These are phyloP conservation scores for Candida yuanshanica DNA, from an alignment of 805 yeast species.

Conservation along the genomic window DNA sequence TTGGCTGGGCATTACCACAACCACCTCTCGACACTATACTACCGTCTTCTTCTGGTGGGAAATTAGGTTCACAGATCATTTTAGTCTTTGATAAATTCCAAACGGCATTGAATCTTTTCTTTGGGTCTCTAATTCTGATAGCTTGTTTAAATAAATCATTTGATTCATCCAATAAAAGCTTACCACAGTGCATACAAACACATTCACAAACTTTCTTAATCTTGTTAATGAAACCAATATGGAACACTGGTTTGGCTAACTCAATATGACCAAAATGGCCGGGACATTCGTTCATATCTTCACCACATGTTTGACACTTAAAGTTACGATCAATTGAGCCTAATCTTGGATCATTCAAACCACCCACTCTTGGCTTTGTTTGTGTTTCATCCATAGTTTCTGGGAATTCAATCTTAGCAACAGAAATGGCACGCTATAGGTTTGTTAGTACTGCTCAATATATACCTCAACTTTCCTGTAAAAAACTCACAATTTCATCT, in stretches of 20 bases:
- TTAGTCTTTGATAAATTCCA: constrained; percentile 91
- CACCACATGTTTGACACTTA: constrained; percentile 99
- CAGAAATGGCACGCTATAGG: constrained; percentile 80
- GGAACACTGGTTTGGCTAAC: constrained; percentile 96
- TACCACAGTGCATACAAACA: constrained; percentile 99
- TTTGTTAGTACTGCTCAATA: constrained; percentile 13
- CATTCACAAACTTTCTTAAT: constrained; percentile 94
- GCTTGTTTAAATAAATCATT: constrained; percentile 75
- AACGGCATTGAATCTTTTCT: constrained; percentile 92
- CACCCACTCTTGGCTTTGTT: constrained; percentile 92
- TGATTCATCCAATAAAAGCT: constrained; percentile 77
- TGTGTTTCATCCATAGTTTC: constrained; percentile 99
- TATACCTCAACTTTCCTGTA: constrained; percentile 10
- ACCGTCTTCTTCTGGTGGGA: constrained; percentile 57
- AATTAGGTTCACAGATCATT: constrained; percentile 92
- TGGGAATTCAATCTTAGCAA: constrained; percentile 96
- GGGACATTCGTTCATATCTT: constrained; percentile 98
- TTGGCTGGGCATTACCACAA: constrained; percentile 96
- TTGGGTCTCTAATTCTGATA: constrained; percentile 83
- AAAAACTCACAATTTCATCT: constrained; percentile 65
- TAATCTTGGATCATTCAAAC: constrained; percentile 92
- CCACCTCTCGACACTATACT: constrained; percentile 76
- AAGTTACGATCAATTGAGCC: constrained; percentile 97
- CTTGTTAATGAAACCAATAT: constrained; percentile 89
- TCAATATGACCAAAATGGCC: constrained; percentile 99